Evolutionary conservation across 768 basidiomycete genomes (phyloP).

Genomic region (Russula earlei): DNA sequence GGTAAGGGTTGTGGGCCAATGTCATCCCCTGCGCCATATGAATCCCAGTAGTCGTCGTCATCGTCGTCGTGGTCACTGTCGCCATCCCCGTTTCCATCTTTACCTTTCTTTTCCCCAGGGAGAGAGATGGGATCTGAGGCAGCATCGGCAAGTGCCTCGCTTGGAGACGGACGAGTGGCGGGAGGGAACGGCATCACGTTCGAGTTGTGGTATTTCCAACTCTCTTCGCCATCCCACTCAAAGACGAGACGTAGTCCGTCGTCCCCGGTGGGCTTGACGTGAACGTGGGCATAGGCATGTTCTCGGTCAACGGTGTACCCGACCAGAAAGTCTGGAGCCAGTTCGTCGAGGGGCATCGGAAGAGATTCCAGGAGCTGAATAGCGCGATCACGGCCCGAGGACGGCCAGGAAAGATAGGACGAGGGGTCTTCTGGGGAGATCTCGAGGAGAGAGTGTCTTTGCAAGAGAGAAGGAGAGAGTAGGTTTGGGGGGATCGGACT

Average conservation of each 20-base stretch:
- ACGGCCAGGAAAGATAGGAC: constrained; percentile 64
- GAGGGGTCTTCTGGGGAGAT: constrained; percentile 40
- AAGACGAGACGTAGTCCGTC: constrained; percentile 53
- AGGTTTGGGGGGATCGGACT: constrained; percentile 51
- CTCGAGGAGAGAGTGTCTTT: constrained; percentile 56
- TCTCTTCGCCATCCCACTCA: constrained; percentile 45
- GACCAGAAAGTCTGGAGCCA: constrained; percentile 39
- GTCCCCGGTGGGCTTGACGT: constrained; percentile 30
- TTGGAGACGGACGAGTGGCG: constrained; percentile 25
- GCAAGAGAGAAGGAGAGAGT: constrained; percentile 46
- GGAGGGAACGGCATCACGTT: constrained; percentile 63
- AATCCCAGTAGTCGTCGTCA: constrained; percentile 60
- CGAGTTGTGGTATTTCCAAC: constrained; percentile 66
- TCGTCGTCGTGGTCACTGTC: constrained; percentile 32
- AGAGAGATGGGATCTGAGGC: background rate
- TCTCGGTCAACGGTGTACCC: constrained; percentile 24
- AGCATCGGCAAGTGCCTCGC: constrained; percentile 23
- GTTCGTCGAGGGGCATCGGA: constrained; percentile 25
- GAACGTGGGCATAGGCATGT: constrained; percentile 17
- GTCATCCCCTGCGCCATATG: constrained; percentile 39
- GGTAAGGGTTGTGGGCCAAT: constrained; percentile 23
- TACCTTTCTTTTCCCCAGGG: background rate
- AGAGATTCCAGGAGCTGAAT: constrained; percentile 38
- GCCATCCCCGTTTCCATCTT: constrained; percentile 24
- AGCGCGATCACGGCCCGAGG: constrained; percentile 29